Evolutionary conservation across 2,329 filamentous ascomycete genomes (phyloP), one percentile per base, ranked within the genome.

Genomic region (Fusarium penzigii): DNA sequence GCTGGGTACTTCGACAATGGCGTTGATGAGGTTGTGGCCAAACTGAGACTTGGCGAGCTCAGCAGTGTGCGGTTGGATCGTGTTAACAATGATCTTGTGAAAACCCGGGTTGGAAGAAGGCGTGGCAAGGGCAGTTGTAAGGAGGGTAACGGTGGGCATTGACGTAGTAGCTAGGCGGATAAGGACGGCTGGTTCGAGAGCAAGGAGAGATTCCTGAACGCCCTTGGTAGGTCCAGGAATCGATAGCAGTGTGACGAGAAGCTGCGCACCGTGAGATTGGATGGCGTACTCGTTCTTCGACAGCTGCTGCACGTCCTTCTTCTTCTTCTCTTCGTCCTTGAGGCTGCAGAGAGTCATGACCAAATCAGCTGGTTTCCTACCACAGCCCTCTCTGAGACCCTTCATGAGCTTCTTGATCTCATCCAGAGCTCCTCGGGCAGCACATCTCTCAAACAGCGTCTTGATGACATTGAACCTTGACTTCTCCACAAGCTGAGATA

Each of bases 361-460:
- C 10, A 82, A 68, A 44, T 73, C 72, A 39, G 76, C 77, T 17
- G 77, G 74, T 44, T 78, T 72, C 9, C 69, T 70, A 17, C 78
- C 77, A 46, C 79, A 78, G 13, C 78, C 77, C 11, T 77, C 71
- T 17, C 76, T 72, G 5, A 83, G 69, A 1, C 74, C 78, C 60
- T 70, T 76, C 44, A 78, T 77, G 17, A 83, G 67, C 47, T 70
- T 68, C 48, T 75, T 74, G 53, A 79, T 71, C 64, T 83, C 73
- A 25, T 82, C 75, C 32, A 78, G 79, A 16, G 80, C 75, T 55
- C 84, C 80, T 16, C 93, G 86, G 10, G 86, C 84, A 6, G 84
- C 75, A 67, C 90, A 96, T 56, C 93, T 83, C 70, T 97, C 91
- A 55, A 97, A 87, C 4, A 97, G 75, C 0, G 87, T 86, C 67